A percentile compares a stretch with the other conserved stretches of the same genome.
Evolutionary conservation across 192 early-diverging fungal genomes (phyloP).

Genomic region (Polychytrium aggregatum): DNA sequence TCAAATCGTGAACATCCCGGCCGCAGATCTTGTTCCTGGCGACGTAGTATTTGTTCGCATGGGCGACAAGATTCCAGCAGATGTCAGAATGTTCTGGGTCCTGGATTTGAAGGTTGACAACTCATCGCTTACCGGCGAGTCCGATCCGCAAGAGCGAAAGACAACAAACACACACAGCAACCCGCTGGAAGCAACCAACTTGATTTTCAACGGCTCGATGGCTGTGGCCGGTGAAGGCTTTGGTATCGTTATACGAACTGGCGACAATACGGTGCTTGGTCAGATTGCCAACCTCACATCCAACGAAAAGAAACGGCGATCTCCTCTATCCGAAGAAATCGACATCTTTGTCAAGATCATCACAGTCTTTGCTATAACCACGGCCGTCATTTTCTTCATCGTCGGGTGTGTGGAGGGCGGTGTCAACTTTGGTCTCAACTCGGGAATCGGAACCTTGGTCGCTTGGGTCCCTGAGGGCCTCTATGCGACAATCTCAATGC

Average conservation of each 20-base stretch:
- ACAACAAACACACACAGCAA: conserved; percentile 56
- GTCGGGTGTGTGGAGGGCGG: conserved; percentile 48
- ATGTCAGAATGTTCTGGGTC: conserved; percentile 65
- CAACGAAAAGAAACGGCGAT: conserved; percentile 62
- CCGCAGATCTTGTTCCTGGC: conserved; percentile 67
- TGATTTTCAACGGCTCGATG: conserved; percentile 84
- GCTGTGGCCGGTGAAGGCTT: conserved; percentile 75
- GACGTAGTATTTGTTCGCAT: conserved; percentile 81
- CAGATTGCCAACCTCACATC: conserved; percentile 85
- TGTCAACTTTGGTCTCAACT: conserved; percentile 43
- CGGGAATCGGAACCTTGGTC: conserved; percentile 74
- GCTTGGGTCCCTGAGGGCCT: conserved; percentile 93
- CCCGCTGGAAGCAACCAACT: conserved; percentile 85
- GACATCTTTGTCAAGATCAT: conserved; percentile 74
- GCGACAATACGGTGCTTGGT: conserved; percentile 88
- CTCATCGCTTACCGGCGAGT: conserved; percentile 91
- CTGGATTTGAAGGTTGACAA: conserved; percentile 95
- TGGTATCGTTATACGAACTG: conserved; percentile 85
- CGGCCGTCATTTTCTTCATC: conserved; percentile 76
- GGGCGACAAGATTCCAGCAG: conserved; percentile 94
- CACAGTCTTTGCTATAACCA: conserved; percentile 61
- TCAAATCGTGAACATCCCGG: conserved; percentile 52
- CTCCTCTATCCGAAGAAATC: conserved; percentile 70
- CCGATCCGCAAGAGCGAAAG: conserved; percentile 80
- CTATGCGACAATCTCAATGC: conserved; percentile 78